Evolutionary conservation across 1,284 basidiomycete genomes (phyloP).

Genomic region (Irpex rosettiformis): DNA sequence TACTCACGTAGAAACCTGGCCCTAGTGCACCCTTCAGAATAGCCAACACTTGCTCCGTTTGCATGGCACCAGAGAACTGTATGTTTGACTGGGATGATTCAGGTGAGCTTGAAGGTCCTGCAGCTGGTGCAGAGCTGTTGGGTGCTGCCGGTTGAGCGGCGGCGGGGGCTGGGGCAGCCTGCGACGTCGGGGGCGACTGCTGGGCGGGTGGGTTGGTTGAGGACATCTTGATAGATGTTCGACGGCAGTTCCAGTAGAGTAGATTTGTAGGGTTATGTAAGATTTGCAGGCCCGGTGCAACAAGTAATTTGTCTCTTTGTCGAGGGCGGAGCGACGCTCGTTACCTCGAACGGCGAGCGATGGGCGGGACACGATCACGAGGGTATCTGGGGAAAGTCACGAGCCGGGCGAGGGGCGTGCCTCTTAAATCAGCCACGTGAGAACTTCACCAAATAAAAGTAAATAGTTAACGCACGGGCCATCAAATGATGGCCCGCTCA

Average conservation of each 20-base stretch:
- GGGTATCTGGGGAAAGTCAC: slow-evolving; percentile 33
- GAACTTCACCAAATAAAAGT: slow-evolving; percentile 8
- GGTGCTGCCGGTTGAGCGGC: neutral
- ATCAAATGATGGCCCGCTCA: neutral
- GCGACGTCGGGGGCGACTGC: slow-evolving; percentile 1
- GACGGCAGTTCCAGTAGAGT: neutral
- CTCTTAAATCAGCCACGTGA: slow-evolving; percentile 15
- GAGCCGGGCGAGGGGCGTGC: slow-evolving; percentile 22
- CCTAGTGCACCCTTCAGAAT: slow-evolving; percentile 46
- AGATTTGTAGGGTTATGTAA: neutral
- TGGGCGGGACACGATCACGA: slow-evolving; percentile 32
- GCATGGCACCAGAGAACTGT: slow-evolving; percentile 28
- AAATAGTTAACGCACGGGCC: slow-evolving; percentile 4
- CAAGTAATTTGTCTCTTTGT: slow-evolving; percentile 10
- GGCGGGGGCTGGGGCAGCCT: slow-evolving; percentile 1
- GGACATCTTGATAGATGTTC: too few species aligned
- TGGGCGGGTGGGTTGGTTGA: slow-evolving; percentile 16
- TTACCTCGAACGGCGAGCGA: slow-evolving; percentile 18
- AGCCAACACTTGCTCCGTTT: slow-evolving; percentile 48
- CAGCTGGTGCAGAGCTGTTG: slow-evolving; percentile 12
- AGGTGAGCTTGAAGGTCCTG: slow-evolving; percentile 1
- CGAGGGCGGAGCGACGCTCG: slow-evolving; percentile 18
- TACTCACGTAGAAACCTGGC: slow-evolving; percentile 41
- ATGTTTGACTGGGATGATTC: slow-evolving; percentile 8
- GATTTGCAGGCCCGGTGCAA: too few species aligned